phyloP scores from a whole-genome alignment of 2,329 filamentous ascomycete genomes.

The Penicillium occitanis region DNA sequence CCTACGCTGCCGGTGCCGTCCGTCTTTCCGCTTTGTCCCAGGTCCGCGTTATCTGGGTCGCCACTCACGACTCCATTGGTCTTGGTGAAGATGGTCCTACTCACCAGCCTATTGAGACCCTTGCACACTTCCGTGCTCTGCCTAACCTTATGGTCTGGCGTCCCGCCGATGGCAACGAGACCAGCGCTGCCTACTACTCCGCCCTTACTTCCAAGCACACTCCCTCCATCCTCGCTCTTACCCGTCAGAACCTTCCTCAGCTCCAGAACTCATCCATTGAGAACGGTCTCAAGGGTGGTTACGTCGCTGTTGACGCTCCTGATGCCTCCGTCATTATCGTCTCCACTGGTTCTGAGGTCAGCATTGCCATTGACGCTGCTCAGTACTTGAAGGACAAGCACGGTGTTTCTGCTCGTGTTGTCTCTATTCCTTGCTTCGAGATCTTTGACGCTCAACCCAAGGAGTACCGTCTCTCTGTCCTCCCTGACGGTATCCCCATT shows the following conservation, averaged over 20 bases:
- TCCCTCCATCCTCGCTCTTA: slow-evolving; percentile 89
- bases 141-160: slow-evolving; percentile 99
- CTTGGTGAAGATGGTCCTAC: slow-evolving; percentile 98
- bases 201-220: slow-evolving; percentile 86
- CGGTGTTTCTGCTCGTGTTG: slow-evolving; percentile 82
- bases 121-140: slow-evolving; percentile 96
- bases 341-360: slow-evolving; percentile 93
- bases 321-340: slow-evolving; percentile 85
- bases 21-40: slow-evolving; percentile 91
- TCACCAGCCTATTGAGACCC: slow-evolving; percentile 97
- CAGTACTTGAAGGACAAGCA: slow-evolving; percentile 89
- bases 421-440: slow-evolving; percentile 95
- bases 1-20: slow-evolving; percentile 92
- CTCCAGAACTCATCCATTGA: slow-evolving; percentile 91
- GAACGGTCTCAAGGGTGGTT: slow-evolving; percentile 90
- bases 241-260: slow-evolving; percentile 97
- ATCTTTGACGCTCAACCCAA: slow-evolving; percentile 92
- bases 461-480: slow-evolving; percentile 89
- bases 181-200: slow-evolving; percentile 94
- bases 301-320: slow-evolving; percentile 81
- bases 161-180: slow-evolving; percentile 97
- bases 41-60: slow-evolving; percentile 89
- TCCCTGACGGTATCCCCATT: slow-evolving; percentile 90
- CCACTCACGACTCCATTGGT: slow-evolving; percentile 98
- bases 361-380: slow-evolving; percentile 87